These are phyloP conservation scores for Penicillium thymicola DNA, from an alignment of 2,329 filamentous ascomycete genomes.

Conservation along the genomic window DNA sequence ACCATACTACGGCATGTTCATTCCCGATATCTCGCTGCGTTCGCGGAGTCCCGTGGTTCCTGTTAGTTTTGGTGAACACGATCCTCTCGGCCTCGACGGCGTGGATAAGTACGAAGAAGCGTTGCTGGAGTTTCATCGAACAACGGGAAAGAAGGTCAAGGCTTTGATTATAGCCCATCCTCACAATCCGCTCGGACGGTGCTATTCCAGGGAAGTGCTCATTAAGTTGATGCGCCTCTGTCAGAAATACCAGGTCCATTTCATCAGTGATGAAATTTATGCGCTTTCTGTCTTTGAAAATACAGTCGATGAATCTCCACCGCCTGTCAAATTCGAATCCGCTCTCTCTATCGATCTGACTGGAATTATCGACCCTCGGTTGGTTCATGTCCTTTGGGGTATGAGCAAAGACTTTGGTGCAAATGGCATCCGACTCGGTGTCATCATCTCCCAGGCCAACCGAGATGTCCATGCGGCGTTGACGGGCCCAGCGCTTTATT, in stretches of 20 bases:
- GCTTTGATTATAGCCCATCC: slow-evolving; percentile 53
- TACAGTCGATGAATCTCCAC: slow-evolving; percentile 24
- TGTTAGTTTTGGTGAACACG: slow-evolving; percentile 45
- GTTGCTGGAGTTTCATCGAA: slow-evolving; percentile 35
- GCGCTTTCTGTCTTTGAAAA: slow-evolving; percentile 53
- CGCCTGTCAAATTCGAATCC: slow-evolving; percentile 44
- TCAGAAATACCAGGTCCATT: slow-evolving; percentile 49
- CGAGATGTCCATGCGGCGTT: slow-evolving; percentile 39
- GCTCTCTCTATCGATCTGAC: slow-evolving; percentile 44
- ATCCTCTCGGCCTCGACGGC: slow-evolving; percentile 43
- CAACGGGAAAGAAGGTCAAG: slow-evolving; percentile 42
- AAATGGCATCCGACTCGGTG: slow-evolving; percentile 54
- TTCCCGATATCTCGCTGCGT: slow-evolving; percentile 45
- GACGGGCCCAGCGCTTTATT: slow-evolving; percentile 44
- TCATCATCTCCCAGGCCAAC: slow-evolving; percentile 50
- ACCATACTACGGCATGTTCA: slow-evolving; percentile 49
- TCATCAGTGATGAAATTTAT: slow-evolving; percentile 60
- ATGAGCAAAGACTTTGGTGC: slow-evolving; percentile 55
- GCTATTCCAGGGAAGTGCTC: slow-evolving; percentile 44
- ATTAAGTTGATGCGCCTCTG: slow-evolving; percentile 49
- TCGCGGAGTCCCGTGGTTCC: slow-evolving; percentile 44
- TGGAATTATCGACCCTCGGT: slow-evolving; percentile 47
- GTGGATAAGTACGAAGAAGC: slow-evolving; percentile 48
- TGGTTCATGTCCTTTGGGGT: slow-evolving; percentile 52
- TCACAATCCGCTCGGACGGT: slow-evolving; percentile 53